Conservation (phyloP, 352 stramenopile genomes). For the Phytophthora palmivora region DNA sequence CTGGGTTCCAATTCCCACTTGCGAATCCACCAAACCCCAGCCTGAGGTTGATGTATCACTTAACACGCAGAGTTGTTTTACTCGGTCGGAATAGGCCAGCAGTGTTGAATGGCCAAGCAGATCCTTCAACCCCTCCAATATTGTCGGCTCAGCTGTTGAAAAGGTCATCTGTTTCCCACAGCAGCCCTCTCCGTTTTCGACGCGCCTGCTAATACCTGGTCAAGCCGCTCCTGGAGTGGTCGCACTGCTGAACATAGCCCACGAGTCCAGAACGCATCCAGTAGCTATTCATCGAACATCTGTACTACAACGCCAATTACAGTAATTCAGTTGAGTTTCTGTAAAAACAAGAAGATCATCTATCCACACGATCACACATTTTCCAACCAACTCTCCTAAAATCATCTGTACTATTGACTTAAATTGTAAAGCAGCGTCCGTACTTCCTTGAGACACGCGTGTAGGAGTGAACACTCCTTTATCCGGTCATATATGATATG, state of each 20-base stretch:
- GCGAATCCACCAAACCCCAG: not conserved
- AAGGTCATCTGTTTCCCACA: not conserved
- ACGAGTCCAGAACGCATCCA: conserved; percentile 27
- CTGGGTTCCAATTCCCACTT: not conserved
- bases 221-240: no score
- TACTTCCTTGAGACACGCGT: conserved; percentile 10
- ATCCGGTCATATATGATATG: conserved; percentile 34
- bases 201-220: not conserved
- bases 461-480: conserved; percentile 24
- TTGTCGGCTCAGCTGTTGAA: not conserved
- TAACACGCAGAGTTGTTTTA: not conserved
- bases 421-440: conserved; percentile 18
- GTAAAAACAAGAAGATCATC: conserved; percentile 21
- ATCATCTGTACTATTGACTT: conserved; percentile 20
- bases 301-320: no score
- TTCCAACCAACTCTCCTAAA: no score
- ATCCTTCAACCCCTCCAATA: not conserved
- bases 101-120: not conserved
- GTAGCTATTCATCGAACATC: no score
- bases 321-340: conserved; percentile 20
- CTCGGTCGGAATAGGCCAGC: not conserved
- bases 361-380: no score
- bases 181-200: conserved; percentile 13
- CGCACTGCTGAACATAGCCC: conserved; percentile 17
- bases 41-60: not conserved